Percentiles rank a stretch among this genome's conserved stretches.
Evolutionary conservation across 176 grass and related monocot genomes (phyloP).

Genomic region (Juncus effusus): DNA sequence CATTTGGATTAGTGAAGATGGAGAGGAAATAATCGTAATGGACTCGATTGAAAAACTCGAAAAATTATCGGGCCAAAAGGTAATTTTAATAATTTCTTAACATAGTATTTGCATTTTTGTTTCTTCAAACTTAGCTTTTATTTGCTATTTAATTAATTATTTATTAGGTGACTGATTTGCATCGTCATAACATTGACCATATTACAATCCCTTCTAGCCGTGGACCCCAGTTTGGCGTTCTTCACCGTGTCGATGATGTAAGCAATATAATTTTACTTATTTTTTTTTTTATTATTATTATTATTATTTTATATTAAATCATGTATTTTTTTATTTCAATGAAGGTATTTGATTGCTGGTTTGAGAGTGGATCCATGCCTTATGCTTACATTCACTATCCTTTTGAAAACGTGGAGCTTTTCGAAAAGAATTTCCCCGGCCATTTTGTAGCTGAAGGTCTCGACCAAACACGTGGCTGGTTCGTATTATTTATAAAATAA

Average conservation of each 20-base stretch:
- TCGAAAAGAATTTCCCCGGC: conserved; percentile 96
- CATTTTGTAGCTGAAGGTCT: conserved; percentile 98
- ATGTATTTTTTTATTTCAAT: conserved; percentile 11
- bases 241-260: conserved; percentile 94
- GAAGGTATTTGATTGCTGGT: conserved; percentile 99
- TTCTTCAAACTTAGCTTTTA: background rate
- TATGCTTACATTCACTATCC: conserved; percentile 99
- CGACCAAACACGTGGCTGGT: conserved; percentile 99
- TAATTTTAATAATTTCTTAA: conserved; percentile 32
- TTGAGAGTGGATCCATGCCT: conserved; percentile 98
- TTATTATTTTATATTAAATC: background rate
- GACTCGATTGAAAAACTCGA: conserved; percentile 92
- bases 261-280: conserved; percentile 30
- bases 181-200: conserved; percentile 93
- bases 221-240: conserved; percentile 64
- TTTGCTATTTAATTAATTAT: conserved; percentile 14
- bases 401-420: conserved; percentile 93
- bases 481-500: conserved; percentile 27
- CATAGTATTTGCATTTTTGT: conserved; percentile 2
- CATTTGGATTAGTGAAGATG: conserved; percentile 88
- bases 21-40: conserved; percentile 83
- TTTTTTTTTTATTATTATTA: background rate
- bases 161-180: conserved; percentile 84
- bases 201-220: conserved; percentile 91
- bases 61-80: conserved; percentile 88